Evolutionary conservation across 768 basidiomycete genomes (phyloP).

Genomic region (Lanmaoa rubissima): DNA sequence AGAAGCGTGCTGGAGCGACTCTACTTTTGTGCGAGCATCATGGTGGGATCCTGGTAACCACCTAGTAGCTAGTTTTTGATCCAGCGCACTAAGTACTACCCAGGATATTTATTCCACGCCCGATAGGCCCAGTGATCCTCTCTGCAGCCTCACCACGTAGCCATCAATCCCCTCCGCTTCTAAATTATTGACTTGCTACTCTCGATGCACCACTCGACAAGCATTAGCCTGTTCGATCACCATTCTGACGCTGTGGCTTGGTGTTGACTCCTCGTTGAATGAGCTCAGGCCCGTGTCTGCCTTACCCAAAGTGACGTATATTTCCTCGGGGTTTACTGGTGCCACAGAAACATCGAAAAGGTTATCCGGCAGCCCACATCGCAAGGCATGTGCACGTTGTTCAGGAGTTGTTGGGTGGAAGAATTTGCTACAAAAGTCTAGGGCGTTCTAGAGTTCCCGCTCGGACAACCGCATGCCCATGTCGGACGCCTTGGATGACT

Average conservation of each 20-base stretch:
- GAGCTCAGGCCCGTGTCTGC: neutral
- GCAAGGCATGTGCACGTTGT: conserved; percentile 17
- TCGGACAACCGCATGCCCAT: conserved; percentile 72
- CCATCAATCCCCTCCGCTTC: conserved; percentile 64
- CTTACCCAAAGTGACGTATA: conserved; percentile 10
- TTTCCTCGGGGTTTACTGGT: conserved; percentile 18
- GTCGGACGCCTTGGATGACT: conserved; percentile 83
- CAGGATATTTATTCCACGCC: neutral
- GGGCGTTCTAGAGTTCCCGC: conserved; percentile 67
- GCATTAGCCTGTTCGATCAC: conserved; percentile 70
- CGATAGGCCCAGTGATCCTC: conserved; percentile 54
- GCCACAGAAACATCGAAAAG: conserved; percentile 23
- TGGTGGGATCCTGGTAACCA: no score
- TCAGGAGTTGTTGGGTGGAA: conserved; percentile 70
- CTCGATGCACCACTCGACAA: conserved; percentile 63
- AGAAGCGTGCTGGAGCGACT: no score
- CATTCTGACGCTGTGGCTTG: conserved; percentile 42
- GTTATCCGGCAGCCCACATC: conserved; percentile 24
- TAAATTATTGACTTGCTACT: conserved; percentile 66
- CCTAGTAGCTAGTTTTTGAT: no score
- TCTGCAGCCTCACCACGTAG: conserved; percentile 53
- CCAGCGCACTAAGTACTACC: no score
- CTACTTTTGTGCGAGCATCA: no score
- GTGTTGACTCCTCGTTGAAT: conserved; percentile 6
- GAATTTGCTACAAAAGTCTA: conserved; percentile 75